A percentile compares a stretch with the other conserved stretches of the same genome.
These are phyloP conservation scores for Starmera quercuum DNA, from an alignment of 805 yeast genomes.

Conservation along the genomic window DNA sequence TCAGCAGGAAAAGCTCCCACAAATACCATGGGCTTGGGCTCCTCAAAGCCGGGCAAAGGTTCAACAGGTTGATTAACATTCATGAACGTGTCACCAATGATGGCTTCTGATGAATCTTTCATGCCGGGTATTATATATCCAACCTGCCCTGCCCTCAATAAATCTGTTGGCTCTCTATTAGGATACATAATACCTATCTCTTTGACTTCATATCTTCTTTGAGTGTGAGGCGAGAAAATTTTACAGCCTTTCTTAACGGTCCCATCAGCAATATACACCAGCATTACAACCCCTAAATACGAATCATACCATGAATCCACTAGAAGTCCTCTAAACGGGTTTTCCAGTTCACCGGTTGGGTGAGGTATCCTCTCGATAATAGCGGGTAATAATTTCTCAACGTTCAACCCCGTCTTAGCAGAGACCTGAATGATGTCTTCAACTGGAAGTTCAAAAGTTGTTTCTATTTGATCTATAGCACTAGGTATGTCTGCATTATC, in stretches of 20 bases:
- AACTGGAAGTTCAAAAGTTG: constrained; percentile 70
- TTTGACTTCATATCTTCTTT: constrained; percentile 72
- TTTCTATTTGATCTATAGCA: constrained; percentile 79
- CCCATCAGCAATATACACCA: constrained; percentile 85
- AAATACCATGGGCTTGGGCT: constrained; percentile 96
- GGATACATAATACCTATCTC: constrained; percentile 97
- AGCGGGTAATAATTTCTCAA: constrained; percentile 71
- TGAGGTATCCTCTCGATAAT: constrained; percentile 76
- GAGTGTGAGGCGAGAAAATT: constrained; percentile 70
- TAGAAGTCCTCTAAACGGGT: constrained; percentile 64
- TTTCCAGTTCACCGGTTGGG: constrained; percentile 49
- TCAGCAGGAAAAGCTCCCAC: constrained; percentile 98
- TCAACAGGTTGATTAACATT: constrained; percentile 52
- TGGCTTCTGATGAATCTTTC: constrained; percentile 79
- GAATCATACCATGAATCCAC: constrained; percentile 99
- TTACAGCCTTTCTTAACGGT: constrained; percentile 63
- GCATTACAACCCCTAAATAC: constrained; percentile 82
- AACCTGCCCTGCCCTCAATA: constrained; percentile 82
- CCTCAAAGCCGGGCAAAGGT: constrained; percentile 91
- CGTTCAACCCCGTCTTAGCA: constrained; percentile 86
- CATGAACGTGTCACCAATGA: constrained; percentile 86
- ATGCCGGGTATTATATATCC: constrained; percentile 94
- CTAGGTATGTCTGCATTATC: constrained; percentile 78
- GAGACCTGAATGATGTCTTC: constrained; percentile 78
- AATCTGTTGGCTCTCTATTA: constrained; percentile 59